Evolutionary conservation across 805 yeast genomes (phyloP), one percentile per base, ranked within the genome.

Genomic region (Candida taoyuanica): DNA sequence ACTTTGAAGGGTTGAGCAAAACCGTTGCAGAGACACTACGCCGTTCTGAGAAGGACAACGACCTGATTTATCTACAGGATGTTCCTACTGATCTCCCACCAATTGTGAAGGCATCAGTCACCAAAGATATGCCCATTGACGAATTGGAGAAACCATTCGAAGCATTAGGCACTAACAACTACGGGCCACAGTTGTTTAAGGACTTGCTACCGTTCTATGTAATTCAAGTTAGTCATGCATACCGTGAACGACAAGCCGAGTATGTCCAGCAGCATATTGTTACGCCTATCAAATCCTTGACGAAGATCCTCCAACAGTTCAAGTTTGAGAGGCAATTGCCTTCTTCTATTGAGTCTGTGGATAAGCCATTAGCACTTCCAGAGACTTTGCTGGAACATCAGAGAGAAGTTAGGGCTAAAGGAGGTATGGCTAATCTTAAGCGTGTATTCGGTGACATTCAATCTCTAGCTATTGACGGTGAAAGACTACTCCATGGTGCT

Each of bases 1-100:
- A 81, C 51, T 58, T 78, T 8, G 49, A 60, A 14, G 78, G 79
- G 0, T 67, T 89, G 15, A 46, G 56, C 2, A 55, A 58, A 3
- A 67, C 69, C 3, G 65, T 84, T 1, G 53, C 60, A 8, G 68
- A 65, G 1, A 65, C 70, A 1, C 52, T 81, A 8, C 60, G 65
- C 14, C 64, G 72, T 3, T 76, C 89, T 0, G 87, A 83, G 46
- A 71, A 78, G 47, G 96, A 88, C 47, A 88, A 88, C 55, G 89
- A 87, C 52, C 65, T 87, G 49, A 78, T 89, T 5, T 85, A 86
- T 57, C 60, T 85, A 28, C 80, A 83, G 41, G 62, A 65, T 2
- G 78, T 86, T 1, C 94, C 95, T 7, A 41, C 53, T 0, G 63
- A 67, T 2, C 48, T 78, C 2, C 64, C 74, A 1, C 50, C 64